Percentiles rank a stretch among this genome's conserved stretches.
These are phyloP conservation scores for Exophiala spinifera DNA, from an alignment of 2,329 filamentous ascomycete species.

Conservation along the genomic window DNA sequence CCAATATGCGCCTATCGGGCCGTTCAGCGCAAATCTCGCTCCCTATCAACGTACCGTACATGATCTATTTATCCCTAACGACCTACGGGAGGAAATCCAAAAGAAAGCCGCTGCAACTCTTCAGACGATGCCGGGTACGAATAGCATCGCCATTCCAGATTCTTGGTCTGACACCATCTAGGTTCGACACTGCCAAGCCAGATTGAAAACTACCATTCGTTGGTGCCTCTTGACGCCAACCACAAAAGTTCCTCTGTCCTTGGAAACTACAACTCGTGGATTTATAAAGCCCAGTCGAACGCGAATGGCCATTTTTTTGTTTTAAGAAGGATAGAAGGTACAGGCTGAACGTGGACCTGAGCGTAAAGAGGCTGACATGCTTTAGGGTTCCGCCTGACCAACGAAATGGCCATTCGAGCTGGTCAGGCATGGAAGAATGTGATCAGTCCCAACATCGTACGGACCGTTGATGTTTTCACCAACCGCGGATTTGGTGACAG, in stretches of 20 bases:
- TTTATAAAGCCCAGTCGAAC: slow-evolving; percentile 88
- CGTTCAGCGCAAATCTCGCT: slow-evolving; percentile 75
- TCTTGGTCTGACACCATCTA: slow-evolving; percentile 28
- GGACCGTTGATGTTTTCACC: slow-evolving; percentile 88
- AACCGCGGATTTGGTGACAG: slow-evolving; percentile 90
- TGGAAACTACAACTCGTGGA: slow-evolving; percentile 78
- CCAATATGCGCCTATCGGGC: slow-evolving; percentile 81
- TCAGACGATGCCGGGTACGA: slow-evolving; percentile 76
- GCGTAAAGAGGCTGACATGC: neutral
- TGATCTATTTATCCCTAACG: slow-evolving; percentile 88
- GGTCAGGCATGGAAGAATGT: slow-evolving; percentile 89
- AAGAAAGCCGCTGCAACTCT: slow-evolving; percentile 81
- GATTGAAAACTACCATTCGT: slow-evolving; percentile 85
- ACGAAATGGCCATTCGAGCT: slow-evolving; percentile 80
- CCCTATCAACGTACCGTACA: slow-evolving; percentile 83
- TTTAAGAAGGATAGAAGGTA: slow-evolving; percentile 78
- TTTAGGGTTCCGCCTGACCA: slow-evolving; percentile 76
- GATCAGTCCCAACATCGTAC: slow-evolving; percentile 75
- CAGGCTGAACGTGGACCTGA: neutral
- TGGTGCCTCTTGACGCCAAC: slow-evolving; percentile 83
- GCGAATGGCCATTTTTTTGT: slow-evolving; percentile 89
- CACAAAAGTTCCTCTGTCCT: slow-evolving; percentile 77
- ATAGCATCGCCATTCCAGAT: slow-evolving; percentile 8
- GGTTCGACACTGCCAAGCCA: slow-evolving; percentile 68
- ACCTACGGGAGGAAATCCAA: slow-evolving; percentile 81